phyloP scores from a whole-genome alignment of 2,329 filamentous ascomycete species.

The Cordyceps tenuipes region DNA sequence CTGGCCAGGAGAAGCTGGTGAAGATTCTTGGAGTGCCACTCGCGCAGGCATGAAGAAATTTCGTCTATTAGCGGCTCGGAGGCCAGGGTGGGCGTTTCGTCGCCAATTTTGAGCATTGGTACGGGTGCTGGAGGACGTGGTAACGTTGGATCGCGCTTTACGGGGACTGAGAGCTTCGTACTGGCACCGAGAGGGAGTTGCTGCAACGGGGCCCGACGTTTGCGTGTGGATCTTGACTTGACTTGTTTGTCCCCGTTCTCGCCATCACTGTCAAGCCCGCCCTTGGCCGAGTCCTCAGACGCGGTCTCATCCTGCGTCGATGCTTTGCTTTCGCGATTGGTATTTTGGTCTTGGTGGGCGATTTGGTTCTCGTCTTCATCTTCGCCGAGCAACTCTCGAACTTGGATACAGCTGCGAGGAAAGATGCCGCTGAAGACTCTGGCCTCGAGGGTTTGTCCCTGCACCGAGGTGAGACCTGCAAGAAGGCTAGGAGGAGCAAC shows the following conservation, averaged over 20 bases:
- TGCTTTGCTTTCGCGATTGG: constrained; percentile 18
- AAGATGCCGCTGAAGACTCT: constrained; percentile 99
- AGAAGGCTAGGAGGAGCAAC: constrained; percentile 89
- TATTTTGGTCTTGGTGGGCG: constrained; percentile 26
- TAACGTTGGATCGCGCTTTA: constrained; percentile 54
- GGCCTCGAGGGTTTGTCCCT: constrained; percentile 88
- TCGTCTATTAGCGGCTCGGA: constrained; percentile 93
- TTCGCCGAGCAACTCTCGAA: constrained; percentile 84
- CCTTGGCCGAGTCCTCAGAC: constrained; percentile 46
- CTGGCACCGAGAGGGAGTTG: constrained; percentile 32
- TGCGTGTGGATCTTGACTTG: constrained; percentile 15
- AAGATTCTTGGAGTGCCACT: constrained; percentile 97
- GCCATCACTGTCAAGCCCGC: constrained; percentile 35
- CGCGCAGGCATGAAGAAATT: constrained; percentile 89
- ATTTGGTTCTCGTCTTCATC: constrained; percentile 45
- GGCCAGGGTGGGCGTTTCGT: constrained; percentile 84
- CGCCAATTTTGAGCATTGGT: constrained; percentile 94
- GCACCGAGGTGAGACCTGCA: constrained; percentile 80
- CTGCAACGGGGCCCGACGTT: constrained; percentile 23
- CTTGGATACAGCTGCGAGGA: constrained; percentile 86
- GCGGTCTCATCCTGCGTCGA: constrained; percentile 22
- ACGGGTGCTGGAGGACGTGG: constrained; percentile 84
- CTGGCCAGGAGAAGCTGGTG: constrained; percentile 81
- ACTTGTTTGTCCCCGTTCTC: constrained; percentile 24
- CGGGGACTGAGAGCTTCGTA: constrained; percentile 37